A percentile compares a stretch with the other conserved stretches of the same genome.
Evolutionary conservation across 2,329 filamentous ascomycete genomes (phyloP).

Genomic region (Aspergillus sp.): DNA sequence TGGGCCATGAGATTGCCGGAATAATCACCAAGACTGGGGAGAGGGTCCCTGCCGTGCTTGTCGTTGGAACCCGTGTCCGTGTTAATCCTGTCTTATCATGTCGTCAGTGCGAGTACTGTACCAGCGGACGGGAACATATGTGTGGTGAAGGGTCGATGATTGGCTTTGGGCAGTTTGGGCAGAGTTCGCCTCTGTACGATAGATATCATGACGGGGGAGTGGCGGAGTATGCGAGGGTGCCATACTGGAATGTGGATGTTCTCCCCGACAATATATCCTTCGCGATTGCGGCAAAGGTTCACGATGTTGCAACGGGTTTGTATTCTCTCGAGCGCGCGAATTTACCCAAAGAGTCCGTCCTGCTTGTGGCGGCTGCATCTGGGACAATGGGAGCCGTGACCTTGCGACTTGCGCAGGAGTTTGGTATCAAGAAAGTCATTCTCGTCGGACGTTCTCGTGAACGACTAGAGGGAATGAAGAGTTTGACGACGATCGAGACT

Average conservation of each 20-base stretch:
- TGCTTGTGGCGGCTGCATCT: neutral
- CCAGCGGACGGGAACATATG: neutral
- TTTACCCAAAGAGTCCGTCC: neutral
- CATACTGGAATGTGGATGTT: neutral
- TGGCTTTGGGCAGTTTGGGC: neutral
- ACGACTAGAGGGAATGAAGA: neutral
- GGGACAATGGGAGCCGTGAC: neutral
- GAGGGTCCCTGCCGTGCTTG: neutral
- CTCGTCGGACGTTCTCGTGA: neutral
- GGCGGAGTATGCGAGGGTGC: neutral
- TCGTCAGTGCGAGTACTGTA: neutral
- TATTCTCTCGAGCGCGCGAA: neutral
- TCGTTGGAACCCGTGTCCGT: neutral
- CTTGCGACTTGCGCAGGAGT: neutral
- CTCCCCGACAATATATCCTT: neutral
- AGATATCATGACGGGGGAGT: neutral
- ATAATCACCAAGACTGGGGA: neutral
- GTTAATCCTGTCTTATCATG: neutral
- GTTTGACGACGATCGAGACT: neutral
- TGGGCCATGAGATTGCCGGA: neutral
- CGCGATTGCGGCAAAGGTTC: neutral
- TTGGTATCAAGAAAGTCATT: neutral
- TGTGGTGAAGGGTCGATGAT: neutral
- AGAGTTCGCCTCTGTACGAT: neutral
- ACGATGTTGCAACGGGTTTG: neutral